Conservation (phyloP, 2,329 filamentous ascomycete species). For the Endothia cerciana region DNA sequence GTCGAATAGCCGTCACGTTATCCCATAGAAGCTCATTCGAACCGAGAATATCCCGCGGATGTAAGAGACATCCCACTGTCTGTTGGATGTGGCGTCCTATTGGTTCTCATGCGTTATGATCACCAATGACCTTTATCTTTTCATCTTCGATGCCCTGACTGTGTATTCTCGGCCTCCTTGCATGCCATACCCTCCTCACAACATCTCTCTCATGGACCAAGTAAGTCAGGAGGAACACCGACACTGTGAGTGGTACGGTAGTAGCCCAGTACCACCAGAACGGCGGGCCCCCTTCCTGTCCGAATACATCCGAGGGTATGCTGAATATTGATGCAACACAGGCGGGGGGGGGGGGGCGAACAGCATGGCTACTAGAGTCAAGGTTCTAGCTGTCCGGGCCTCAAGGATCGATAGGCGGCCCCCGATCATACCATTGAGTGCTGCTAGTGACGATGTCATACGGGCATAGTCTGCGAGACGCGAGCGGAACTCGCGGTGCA, state of each 20-base stretch:
- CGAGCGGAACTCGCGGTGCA: conserved; percentile 20
- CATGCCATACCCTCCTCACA: conserved; percentile 15
- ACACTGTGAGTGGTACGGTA: conserved; percentile 15
- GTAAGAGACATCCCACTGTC: neutral
- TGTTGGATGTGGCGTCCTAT: neutral
- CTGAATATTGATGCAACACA: conserved; percentile 24
- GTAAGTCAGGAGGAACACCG: conserved; percentile 23
- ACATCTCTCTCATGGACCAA: conserved; percentile 22
- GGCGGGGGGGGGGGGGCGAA: conserved; percentile 17
- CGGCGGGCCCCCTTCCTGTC: neutral
- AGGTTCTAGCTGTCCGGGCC: conserved; percentile 15
- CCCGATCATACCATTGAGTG: conserved; percentile 30
- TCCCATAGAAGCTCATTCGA: neutral
- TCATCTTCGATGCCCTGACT: neutral
- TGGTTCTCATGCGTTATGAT: neutral
- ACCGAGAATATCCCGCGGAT: neutral
- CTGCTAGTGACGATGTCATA: conserved; percentile 31
- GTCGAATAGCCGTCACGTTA: neutral
- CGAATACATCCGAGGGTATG: conserved; percentile 15
- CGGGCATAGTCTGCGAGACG: conserved; percentile 23
- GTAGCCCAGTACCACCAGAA: conserved; percentile 24
- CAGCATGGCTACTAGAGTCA: conserved; percentile 18
- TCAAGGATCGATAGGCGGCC: conserved; percentile 25
- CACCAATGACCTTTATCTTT: neutral
- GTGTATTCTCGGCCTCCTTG: neutral